Percentiles rank a stretch among this genome's conserved stretches.
These are phyloP conservation scores for Polytolypa hystricis DNA, from an alignment of 2,329 filamentous ascomycete species.

Conservation along the genomic window DNA sequence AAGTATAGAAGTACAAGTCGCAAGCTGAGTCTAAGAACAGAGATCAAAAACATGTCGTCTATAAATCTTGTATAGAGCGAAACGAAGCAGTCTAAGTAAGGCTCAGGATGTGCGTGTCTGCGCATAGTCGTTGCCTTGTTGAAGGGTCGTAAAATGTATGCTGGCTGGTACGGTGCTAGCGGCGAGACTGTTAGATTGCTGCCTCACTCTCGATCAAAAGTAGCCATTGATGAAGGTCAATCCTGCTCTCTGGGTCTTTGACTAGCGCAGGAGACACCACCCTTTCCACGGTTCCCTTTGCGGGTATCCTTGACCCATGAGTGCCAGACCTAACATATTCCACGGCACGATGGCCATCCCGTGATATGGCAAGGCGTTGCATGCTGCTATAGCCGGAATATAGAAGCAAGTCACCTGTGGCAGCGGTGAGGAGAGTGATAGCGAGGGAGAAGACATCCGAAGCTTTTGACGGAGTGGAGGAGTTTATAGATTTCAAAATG, in stretches of 20 bases:
- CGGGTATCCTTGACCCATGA: conserved; percentile 28
- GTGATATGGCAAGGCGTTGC: conserved; percentile 33
- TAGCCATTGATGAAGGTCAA: conserved; percentile 24
- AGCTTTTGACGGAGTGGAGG: conserved; percentile 26
- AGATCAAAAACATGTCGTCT: no score
- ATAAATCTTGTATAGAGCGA: no score
- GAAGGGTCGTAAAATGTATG: no score
- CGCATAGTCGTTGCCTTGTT: no score
- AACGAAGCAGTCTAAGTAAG: no score
- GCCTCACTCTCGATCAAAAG: conserved; percentile 10
- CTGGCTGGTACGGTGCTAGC: no score
- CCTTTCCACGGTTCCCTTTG: conserved; percentile 30
- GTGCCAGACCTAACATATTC: conserved; percentile 28
- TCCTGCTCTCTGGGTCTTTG: conserved; percentile 27
- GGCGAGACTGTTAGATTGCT: background rate
- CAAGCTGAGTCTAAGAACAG: no score
- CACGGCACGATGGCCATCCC: conserved; percentile 33
- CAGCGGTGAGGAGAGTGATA: conserved; percentile 34
- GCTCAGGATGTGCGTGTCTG: no score
- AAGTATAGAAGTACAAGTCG: no score
- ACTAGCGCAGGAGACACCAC: conserved; percentile 27
- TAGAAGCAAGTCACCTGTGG: conserved; percentile 34
- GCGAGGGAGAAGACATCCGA: conserved; percentile 38
- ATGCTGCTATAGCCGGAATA: conserved; percentile 30
- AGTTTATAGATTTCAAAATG: conserved; percentile 19